Conservation (phyloP, 2,329 filamentous ascomycete species). For the Dactylonectria estremocensis region DNA sequence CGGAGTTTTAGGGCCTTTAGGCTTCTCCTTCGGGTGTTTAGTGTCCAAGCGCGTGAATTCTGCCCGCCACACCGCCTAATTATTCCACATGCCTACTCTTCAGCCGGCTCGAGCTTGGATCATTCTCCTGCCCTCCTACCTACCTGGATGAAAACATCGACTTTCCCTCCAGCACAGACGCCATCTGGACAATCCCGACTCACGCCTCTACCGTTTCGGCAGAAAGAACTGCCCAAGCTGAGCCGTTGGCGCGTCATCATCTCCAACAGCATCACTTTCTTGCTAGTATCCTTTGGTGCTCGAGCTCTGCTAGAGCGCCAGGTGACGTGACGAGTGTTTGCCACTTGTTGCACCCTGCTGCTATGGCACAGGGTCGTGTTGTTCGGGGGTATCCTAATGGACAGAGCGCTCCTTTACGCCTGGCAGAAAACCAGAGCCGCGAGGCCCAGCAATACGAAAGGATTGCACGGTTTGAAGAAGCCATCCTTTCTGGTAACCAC, state of each 20-base stretch:
- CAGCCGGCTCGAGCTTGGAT: conserved; percentile 22
- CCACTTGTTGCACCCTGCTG: conserved; percentile 38
- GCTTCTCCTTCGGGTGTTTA: too few relatives aligned
- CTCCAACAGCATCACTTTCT: conserved; percentile 30
- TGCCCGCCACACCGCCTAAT: conserved; percentile 53
- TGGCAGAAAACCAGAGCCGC: conserved; percentile 65
- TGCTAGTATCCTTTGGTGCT: conserved; percentile 29
- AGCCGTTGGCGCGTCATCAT: conserved; percentile 30
- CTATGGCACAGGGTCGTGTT: conserved; percentile 49
- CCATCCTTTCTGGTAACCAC: conserved; percentile 84
- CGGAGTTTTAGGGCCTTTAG: too few relatives aligned
- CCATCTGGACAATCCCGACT: conserved; percentile 33
- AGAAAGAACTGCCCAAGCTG: conserved; percentile 30
- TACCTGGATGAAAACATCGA: neutral
- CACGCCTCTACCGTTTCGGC: conserved; percentile 23
- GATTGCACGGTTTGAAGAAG: conserved; percentile 85
- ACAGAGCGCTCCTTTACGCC: conserved; percentile 44
- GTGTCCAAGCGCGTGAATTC: conserved; percentile 28
- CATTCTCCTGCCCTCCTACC: conserved; percentile 4
- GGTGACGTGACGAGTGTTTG: conserved; percentile 44
- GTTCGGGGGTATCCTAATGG: conserved; percentile 34
- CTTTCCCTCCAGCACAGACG: conserved; percentile 35
- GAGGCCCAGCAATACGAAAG: conserved; percentile 82
- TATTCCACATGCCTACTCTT: conserved; percentile 15
- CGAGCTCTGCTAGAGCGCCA: conserved; percentile 32